Base-by-base conservation (phyloP, 2,329 filamentous ascomycete genomes). In the Lithohypha guttulata region DNA sequence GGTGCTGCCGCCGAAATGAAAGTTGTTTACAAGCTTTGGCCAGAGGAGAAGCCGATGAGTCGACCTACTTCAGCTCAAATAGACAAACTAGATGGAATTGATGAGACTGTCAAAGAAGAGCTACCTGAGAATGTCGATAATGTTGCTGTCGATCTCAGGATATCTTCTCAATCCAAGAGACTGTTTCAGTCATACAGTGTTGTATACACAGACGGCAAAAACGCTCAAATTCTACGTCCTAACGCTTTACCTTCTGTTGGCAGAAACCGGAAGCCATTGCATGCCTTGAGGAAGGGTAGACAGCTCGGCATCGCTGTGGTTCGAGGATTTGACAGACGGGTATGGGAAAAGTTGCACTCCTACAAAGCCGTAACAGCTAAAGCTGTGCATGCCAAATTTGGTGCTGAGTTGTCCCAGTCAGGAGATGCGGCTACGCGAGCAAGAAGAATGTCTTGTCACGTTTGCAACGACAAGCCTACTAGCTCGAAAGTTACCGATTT, bases 1-100 rank as follows among this genome's bases (percentile, higher is more conserved):
- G 91, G 91, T 1, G 79, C 89, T 1, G 68, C 81, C 7, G 91
- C 89, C 1, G 91, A 98, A 60, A 81, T 91, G 62, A 96, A 96
- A 58, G 79, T 95, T 6, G 75, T 84, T 0, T 78, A 94, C 59
- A 77, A 70, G 23, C 64, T 96, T 6, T 95, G 87, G 86, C 80
- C 83, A 1, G 53, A 61, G 4, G 51, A 55, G 23, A 56, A 55
- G 29, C 55, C 53, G 38, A 46, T 45, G 58, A 62, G 49, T 49
- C 54, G 50, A 53, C 58, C 51, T 49, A 51, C 21, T 48, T 55
- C 60, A 52, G 49, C 64, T 53, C 37, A 59, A 48, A 41, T 64
- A 58, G 35, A 57, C 55, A 46, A 60, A 46, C 41, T 54, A 14
- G 44, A 51, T 13, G 40, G 41, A 9, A 54, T 40, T 47, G 53